Conservation (phyloP, 345 rosid species). For the Lumnitzera racemosa region DNA sequence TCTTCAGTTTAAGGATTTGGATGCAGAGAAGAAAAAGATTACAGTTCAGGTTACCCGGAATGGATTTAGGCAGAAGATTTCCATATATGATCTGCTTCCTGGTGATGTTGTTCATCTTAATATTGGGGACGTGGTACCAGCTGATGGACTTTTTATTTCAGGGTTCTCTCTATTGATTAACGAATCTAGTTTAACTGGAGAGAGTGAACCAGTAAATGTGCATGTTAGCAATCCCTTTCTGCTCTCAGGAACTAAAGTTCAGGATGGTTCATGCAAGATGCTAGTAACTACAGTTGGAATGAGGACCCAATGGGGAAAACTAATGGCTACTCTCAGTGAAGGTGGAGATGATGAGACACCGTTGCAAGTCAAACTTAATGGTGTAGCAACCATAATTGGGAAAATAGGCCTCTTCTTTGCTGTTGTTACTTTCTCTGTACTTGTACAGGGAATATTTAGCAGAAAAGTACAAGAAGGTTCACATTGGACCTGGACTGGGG, state of each 20-base stretch:
- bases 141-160: slow-evolving; percentile 63
- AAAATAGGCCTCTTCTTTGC: slow-evolving; percentile 75
- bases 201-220: slow-evolving; percentile 48
- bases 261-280: slow-evolving; percentile 78
- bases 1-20: slow-evolving; percentile 65
- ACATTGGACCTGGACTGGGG: slow-evolving; percentile 58
- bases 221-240: slow-evolving; percentile 44
- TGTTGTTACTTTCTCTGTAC: slow-evolving; percentile 65
- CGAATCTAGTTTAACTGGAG: slow-evolving; percentile 71
- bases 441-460: slow-evolving; percentile 62
- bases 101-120: slow-evolving; percentile 72
- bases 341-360: slow-evolving; percentile 88
- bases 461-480: slow-evolving; percentile 42
- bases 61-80: slow-evolving; percentile 45
- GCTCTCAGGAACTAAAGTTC: slow-evolving; percentile 72
- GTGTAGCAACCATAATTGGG: slow-evolving; percentile 74
- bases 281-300: slow-evolving; percentile 78
- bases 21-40: slow-evolving; percentile 53
- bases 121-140: slow-evolving; percentile 73
- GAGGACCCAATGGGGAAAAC: slow-evolving; percentile 88
- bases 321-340: slow-evolving; percentile 73
- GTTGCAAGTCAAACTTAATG: slow-evolving; percentile 71
- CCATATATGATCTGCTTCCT: slow-evolving; percentile 63
- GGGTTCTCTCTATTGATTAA: slow-evolving; percentile 55
- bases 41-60: slow-evolving; percentile 52